Evolutionary conservation across 805 yeast genomes (phyloP), one percentile per base, ranked within the genome.

Genomic region (Lachancea dasiensis): DNA sequence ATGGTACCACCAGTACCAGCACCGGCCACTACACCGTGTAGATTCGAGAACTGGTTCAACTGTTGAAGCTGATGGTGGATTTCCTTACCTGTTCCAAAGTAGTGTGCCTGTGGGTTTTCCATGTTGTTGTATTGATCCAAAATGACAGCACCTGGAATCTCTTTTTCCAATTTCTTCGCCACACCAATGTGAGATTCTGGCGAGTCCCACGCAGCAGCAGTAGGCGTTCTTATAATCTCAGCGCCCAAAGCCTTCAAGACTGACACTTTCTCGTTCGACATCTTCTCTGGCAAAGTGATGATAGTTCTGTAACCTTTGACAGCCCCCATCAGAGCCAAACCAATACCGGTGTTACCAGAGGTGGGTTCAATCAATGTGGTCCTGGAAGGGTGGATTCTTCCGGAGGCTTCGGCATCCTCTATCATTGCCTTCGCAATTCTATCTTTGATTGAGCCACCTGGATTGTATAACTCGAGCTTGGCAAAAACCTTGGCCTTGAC

Each of bases 1-100:
- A 85, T 80, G 38, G 95, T 85, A 65, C 95, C 95, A 64, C 95
- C 95, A 41, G 95, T 85, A 65, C 95, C 95, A 6, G 95, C 95
- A 60, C 95, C 95, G 26, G 95, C 95, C 38, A 86, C 82, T 31
- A 86, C 68, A 44, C 80, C 86, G 38, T 76, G 77, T 38, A 86
- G 68, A 43, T 78, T 73, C 24, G 89, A 85, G 33, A 58, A 59
- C 34, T 45, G 36, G 18, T 50, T 41, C 20, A 59, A 37, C 7
- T 52, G 41, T 18, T 70, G 63, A 11, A 90, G 74, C 63, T 85
- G 95, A 44, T 78, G 77, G 79, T 87, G 83, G 52, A 85, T 85
- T 64, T 85, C 95, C 46, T 65, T 77, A 39, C 95, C 95, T 16
- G 95, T 85, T 38, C 89, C 87, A 53, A 69, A 73, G 61, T 81